phyloP scores from a whole-genome alignment of 306 rosid genomes.

The Castanopsis chinensis region DNA sequence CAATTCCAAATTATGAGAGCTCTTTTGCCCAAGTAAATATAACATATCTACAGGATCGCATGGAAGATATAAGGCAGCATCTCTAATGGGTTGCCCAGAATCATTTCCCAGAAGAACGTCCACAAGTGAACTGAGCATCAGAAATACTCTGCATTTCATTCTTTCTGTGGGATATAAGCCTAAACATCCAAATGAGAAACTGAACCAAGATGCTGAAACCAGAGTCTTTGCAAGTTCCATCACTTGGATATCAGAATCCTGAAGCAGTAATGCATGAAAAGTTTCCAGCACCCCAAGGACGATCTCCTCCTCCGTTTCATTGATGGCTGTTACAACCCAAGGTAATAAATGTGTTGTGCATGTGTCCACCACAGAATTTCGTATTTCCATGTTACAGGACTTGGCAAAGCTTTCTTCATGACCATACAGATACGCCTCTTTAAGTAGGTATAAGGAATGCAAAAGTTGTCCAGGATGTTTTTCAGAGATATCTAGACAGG shows the following conservation, averaged over 20 bases:
- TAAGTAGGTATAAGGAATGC: constrained; percentile 72
- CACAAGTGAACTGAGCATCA: constrained; percentile 70
- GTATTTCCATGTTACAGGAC: constrained; percentile 40
- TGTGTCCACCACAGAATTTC: constrained; percentile 42
- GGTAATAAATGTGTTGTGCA: constrained; percentile 67
- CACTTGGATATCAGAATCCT: constrained; percentile 38
- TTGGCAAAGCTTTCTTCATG: constrained; percentile 44
- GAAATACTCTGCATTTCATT: constrained; percentile 74
- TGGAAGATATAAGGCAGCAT: constrained; percentile 59
- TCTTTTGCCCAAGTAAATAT: constrained; percentile 78
- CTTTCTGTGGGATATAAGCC: constrained; percentile 73
- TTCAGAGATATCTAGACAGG: constrained; percentile 62
- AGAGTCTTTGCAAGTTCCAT: constrained; percentile 51
- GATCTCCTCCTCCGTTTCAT: constrained; percentile 70
- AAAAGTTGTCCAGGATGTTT: constrained; percentile 47
- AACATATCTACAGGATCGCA: constrained; percentile 80
- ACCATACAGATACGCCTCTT: constrained; percentile 70
- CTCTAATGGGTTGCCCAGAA: constrained; percentile 72
- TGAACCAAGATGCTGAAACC: constrained; percentile 74
- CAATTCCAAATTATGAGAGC: constrained; percentile 47
- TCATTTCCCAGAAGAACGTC: constrained; percentile 65
- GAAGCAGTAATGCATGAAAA: constrained; percentile 68
- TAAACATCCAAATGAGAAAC: constrained; percentile 81
- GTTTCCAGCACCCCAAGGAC: constrained; percentile 73
- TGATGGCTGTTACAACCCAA: constrained; percentile 61